These are phyloP conservation scores for Coniochaeta hoffmannii DNA, from an alignment of 2,329 filamentous ascomycete species.

Conservation along the genomic window DNA sequence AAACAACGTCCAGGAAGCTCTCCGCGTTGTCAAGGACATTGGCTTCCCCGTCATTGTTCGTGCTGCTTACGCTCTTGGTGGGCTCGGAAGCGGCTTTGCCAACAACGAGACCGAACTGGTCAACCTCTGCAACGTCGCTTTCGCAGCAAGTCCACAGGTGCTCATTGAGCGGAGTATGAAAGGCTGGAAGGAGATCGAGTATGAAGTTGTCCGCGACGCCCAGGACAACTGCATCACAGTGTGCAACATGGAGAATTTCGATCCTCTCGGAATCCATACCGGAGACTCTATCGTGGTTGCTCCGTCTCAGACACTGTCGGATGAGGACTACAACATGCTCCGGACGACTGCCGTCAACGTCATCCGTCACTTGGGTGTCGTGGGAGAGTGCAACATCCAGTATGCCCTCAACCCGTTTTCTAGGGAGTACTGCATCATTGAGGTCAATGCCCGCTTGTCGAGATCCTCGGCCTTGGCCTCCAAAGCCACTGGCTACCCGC, in stretches of 20 bases:
- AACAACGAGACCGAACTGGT: slow-evolving; percentile 76
- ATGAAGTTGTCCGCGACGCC: slow-evolving; percentile 92
- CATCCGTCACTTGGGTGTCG: slow-evolving; percentile 91
- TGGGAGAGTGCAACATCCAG: slow-evolving; percentile 98
- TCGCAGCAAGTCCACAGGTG: slow-evolving; percentile 91
- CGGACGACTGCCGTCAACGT: slow-evolving; percentile 95
- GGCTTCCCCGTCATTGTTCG: slow-evolving; percentile 96
- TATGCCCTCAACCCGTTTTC: slow-evolving; percentile 95
- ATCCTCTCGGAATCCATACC: slow-evolving; percentile 94
- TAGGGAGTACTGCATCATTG: slow-evolving; percentile 96
- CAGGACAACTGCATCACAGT: slow-evolving; percentile 99
- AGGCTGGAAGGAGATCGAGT: slow-evolving; percentile 99
- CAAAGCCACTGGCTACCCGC: slow-evolving; percentile 92
- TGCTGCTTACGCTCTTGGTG: slow-evolving; percentile 91
- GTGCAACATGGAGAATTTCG: slow-evolving; percentile 99
- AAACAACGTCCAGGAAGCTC: slow-evolving; percentile 78
- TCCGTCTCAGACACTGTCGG: slow-evolving; percentile 90
- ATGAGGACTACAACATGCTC: slow-evolving; percentile 99
- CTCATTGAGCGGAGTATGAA: slow-evolving; percentile 98
- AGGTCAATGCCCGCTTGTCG: slow-evolving; percentile 94
- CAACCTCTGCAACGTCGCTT: slow-evolving; percentile 88
- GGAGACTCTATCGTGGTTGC: slow-evolving; percentile 98
- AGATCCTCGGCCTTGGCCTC: slow-evolving; percentile 92
- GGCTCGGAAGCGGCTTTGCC: slow-evolving; percentile 91
- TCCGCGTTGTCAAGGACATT: slow-evolving; percentile 82